Evolutionary conservation across 2,329 filamentous ascomycete species (phyloP).

Genomic region (Fusarium sp.): DNA sequence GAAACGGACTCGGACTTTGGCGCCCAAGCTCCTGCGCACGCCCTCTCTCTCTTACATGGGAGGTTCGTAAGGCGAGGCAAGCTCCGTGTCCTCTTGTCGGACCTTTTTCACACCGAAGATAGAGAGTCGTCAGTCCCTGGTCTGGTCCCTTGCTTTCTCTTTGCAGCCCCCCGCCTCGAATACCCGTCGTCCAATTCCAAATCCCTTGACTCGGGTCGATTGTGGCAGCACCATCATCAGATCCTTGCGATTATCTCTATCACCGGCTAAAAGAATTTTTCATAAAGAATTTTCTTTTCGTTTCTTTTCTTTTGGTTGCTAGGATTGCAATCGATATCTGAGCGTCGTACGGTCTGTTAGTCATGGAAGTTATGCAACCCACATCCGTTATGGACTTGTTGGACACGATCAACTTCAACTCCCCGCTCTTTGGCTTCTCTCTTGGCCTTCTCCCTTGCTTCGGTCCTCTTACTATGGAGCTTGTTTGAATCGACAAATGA

Average conservation of each 20-base stretch:
- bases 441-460: background rate
- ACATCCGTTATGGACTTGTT: background rate
- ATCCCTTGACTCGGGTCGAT: background rate
- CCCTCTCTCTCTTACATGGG: slow-evolving; percentile 7
- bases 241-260: slow-evolving; percentile 5
- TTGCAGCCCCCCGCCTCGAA: slow-evolving; percentile 17
- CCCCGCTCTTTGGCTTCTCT: background rate
- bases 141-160: background rate
- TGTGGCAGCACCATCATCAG: slow-evolving; percentile 25
- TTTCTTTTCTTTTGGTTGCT: background rate
- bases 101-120: background rate
- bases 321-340: slow-evolving; percentile 3
- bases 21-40: background rate
- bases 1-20: background rate
- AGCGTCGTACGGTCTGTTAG: background rate
- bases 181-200: slow-evolving; percentile 16
- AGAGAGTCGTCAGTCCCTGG: background rate
- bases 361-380: background rate
- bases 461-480: background rate
- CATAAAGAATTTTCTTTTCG: background rate
- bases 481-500: background rate
- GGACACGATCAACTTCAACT: background rate
- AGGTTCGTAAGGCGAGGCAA: background rate
- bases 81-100: background rate
- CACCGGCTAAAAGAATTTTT: slow-evolving; percentile 3